Evolutionary conservation across 345 rosid species (phyloP), one percentile per base, ranked within the genome.

Genomic region (Euphorbia pulcherrima): DNA sequence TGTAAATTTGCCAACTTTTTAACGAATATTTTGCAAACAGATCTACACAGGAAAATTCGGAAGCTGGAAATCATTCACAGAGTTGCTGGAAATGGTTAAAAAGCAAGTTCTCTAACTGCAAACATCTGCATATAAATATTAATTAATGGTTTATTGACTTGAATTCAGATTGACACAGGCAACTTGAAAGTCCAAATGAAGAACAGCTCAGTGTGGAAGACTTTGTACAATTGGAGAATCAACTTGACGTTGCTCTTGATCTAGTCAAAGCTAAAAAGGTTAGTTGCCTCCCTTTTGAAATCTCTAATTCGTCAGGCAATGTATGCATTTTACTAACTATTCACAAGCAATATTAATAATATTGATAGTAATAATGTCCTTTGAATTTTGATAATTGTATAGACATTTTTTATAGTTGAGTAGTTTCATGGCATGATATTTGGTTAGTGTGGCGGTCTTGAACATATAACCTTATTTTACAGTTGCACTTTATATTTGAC

Each of bases 201-300:
- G 79, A 75, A 77, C 61, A 77, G 65, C 30, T 75, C 54, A 73
- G 68, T 37, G 37, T 70, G 58, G 37, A 52, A 39, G 81, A 75
- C 60, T 74, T 83, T 7, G 39, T 66, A 55, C 64, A 80, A 29
- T 67, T 79, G 37, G 89, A 83, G 62, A 68, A 73, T 8, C 69
- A 80, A 61, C 68, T 85, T 46, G 11, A 53, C 35, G 47, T 18
- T 14, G 73, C 79, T 10, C 65, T 85, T n/a, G 27, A 65, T 8
- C 46, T 52, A 39, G 74, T 30, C 66, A 83, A 59, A 75, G 50
- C 74, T 35, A 75, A 77, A 72, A 83, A 85, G 89, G 86, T 82
- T 33, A 12, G 63, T 26, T 39, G 29, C 48, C 21, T 18, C 33
- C 24, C 30, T 40, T 4, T n/a, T 12, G 18, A 44, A 48, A 30